Conservation (phyloP, 106 monocot species). For the Acorus gramineus region DNA sequence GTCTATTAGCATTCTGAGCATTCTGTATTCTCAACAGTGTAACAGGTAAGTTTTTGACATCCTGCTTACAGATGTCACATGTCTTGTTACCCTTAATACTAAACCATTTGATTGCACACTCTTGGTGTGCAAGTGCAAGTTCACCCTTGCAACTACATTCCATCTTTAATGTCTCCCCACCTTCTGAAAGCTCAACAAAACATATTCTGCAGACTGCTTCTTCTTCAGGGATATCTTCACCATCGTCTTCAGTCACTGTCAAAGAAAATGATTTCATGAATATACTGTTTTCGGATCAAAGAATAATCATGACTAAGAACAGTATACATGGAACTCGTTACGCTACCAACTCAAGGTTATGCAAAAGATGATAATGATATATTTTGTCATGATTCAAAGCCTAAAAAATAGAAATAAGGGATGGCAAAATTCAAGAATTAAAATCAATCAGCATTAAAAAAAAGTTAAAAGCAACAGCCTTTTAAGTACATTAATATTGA, state of each 20-base stretch:
- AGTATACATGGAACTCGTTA: not conserved
- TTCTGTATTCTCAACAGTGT: conserved; percentile 78
- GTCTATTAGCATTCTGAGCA: conserved; percentile 34
- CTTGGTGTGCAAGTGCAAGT: conserved; percentile 94
- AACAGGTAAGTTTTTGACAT: conserved; percentile 85
- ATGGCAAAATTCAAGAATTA: too few species aligned
- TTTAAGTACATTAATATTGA: not conserved
- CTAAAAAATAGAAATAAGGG: too few species aligned
- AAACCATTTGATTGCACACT: conserved; percentile 97
- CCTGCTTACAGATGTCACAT: conserved; percentile 91
- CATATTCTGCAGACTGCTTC: conserved; percentile 98
- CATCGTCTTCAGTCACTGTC: conserved; percentile 50
- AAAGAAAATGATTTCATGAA: not conserved
- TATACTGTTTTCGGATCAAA: not conserved
- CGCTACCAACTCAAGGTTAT: too few species aligned
- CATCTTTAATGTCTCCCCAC: conserved; percentile 91
- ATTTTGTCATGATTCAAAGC: too few species aligned
- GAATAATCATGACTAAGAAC: not conserved
- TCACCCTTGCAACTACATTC: conserved; percentile 99
- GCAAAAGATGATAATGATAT: too few species aligned
- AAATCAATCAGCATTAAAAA: too few species aligned
- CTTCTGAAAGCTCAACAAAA: conserved; percentile 76
- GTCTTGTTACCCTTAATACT: conserved; percentile 94
- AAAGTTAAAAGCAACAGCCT: not conserved
- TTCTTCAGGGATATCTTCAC: conserved; percentile 90